These are phyloP conservation scores for Chlamydomonas schloesseri DNA, from an alignment of 139 green algal species.

Conservation along the genomic window DNA sequence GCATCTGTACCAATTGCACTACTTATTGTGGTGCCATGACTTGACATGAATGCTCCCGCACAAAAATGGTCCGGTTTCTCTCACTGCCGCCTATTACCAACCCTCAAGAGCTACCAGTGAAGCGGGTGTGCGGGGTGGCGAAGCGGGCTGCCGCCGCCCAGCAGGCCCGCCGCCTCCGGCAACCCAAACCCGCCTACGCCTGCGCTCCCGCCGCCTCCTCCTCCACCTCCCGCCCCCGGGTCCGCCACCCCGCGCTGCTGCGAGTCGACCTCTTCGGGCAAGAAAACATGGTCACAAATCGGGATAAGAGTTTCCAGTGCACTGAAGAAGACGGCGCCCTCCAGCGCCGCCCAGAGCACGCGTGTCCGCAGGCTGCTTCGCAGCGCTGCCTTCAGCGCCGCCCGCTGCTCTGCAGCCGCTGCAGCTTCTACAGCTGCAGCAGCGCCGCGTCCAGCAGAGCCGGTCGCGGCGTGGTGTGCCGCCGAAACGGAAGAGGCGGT, in stretches of 20 bases:
- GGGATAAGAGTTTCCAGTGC: neutral
- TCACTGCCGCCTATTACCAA: too few species aligned
- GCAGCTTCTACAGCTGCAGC: too few species aligned
- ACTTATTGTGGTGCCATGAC: too few species aligned
- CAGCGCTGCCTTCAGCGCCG: neutral
- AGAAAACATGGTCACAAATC: neutral
- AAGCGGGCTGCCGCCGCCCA: neutral
- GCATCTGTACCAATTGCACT: too few species aligned
- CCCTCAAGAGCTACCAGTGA: conserved; percentile 1
- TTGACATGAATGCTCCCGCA: too few species aligned
- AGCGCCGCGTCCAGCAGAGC: too few species aligned
- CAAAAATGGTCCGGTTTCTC: too few species aligned
- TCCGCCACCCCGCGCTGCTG: neutral
- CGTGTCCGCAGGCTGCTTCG: neutral
- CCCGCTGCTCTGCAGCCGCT: too few species aligned
- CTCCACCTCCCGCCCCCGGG: too few species aligned
- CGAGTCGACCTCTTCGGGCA: neutral
- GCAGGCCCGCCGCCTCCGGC: neutral
- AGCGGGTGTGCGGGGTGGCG: neutral
- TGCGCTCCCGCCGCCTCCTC: too few species aligned
- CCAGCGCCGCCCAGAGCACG: neutral
- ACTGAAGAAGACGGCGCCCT: conserved; percentile 14
- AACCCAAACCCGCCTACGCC: neutral
- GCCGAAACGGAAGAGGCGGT: too few species aligned
- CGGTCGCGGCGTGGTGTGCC: too few species aligned